These are phyloP conservation scores for Fusarium miscanthi DNA, from an alignment of 2,329 filamentous ascomycete species.

Conservation along the genomic window DNA sequence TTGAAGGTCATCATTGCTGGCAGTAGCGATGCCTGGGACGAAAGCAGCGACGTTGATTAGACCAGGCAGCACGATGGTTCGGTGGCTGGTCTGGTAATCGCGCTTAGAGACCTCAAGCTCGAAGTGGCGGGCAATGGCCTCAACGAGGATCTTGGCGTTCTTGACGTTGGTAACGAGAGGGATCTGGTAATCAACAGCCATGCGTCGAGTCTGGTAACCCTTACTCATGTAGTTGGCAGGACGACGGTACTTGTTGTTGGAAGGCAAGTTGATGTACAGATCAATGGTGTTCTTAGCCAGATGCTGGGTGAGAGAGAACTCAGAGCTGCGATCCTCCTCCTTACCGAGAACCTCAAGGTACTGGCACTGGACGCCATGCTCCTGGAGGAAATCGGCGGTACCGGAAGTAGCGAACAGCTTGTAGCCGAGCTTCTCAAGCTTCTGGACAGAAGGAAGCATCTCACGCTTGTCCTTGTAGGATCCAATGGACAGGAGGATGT, in stretches of 20 bases:
- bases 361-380: constrained; percentile 91
- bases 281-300: constrained; percentile 98
- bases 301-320: constrained; percentile 97
- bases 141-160: constrained; percentile 96
- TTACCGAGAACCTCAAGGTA: constrained; percentile 89
- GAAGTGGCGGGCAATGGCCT: constrained; percentile 91
- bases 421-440: constrained; percentile 90
- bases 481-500: constrained; percentile 94
- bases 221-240: constrained; percentile 99
- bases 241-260: constrained; percentile 94
- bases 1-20: constrained; percentile 75
- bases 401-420: constrained; percentile 96
- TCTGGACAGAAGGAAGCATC: constrained; percentile 91
- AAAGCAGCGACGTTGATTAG: constrained; percentile 85
- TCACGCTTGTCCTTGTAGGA: constrained; percentile 98
- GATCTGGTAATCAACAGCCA: constrained; percentile 98
- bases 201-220: constrained; percentile 94
- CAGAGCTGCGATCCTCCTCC: constrained; percentile 87
- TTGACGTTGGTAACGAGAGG: constrained; percentile 98
- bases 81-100: constrained; percentile 92
- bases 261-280: constrained; percentile 99
- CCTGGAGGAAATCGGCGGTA: constrained; percentile 95
- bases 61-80: constrained; percentile 77
- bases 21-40: constrained; percentile 76
- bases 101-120: constrained; percentile 83